Evolutionary conservation across 1,284 basidiomycete genomes (phyloP), one percentile per base, ranked within the genome.

Genomic region (Naganishia cerealis): DNA sequence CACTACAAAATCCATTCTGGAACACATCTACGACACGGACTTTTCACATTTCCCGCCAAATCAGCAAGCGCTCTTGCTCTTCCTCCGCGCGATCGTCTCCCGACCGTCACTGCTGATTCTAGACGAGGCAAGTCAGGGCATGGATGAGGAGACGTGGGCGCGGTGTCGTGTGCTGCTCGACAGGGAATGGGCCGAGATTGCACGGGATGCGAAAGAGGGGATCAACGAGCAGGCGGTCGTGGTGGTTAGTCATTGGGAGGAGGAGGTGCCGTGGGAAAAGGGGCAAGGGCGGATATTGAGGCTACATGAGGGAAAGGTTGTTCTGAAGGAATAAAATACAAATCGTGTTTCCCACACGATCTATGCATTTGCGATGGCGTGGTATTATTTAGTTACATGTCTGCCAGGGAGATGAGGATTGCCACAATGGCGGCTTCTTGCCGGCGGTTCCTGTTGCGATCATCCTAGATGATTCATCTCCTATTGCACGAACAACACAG

Each of bases 61-160:
- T 0, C 89, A 90, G 76, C 92, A 94, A 79, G 85, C 87, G 46
- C 79, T 94, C 40, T 86, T 91, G 15, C 81, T 96, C 38, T 83
- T 96, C 57, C 87, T 94, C 83, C 86, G 94, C 13, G 91, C 93
- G 18, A 81, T 95, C 38, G 91, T 94, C 0, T 56, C 83, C 78
- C 48, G 86, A 12, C 80, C 90, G 1, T 84, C 84, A 53, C 75
- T 97, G 43, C 82, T 96, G 12, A 83, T 96, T 13, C 81, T 96
- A 43, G 94, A 97, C 75, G 94, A 97, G 77, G 90, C 89, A 13
- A 92, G 91, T 85, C 87, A 90, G 38, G 93, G 92, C 38, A 93
- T 96, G 90, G 65, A 91, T 74, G 87, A 87, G 66, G 80, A 78
- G 10, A 90, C 91, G 85, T 86, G 94, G 57, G 79, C 78, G 15